phyloP scores from a whole-genome alignment of 1,284 basidiomycete species.

The Moniliella sp. region DNA sequence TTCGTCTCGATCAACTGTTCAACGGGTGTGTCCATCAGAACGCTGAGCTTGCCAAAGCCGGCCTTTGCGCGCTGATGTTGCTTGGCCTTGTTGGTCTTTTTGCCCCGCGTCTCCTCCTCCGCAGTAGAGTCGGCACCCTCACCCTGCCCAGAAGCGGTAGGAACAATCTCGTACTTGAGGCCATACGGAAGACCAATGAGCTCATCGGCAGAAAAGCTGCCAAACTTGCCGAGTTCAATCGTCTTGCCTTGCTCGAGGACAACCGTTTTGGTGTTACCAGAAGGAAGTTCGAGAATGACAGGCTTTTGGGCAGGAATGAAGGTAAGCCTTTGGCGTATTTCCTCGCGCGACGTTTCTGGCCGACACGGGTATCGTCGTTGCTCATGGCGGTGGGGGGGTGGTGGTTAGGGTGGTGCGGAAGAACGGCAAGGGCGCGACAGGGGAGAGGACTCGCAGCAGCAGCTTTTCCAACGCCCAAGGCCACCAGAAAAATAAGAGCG shows the following conservation, averaged over 20 bases:
- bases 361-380: not conserved
- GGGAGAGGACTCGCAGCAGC: not conserved
- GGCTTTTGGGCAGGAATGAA: constrained; percentile 11
- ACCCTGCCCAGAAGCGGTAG: too few relatives aligned
- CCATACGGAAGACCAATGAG: constrained; percentile 30
- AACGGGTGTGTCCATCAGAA: constrained; percentile 9
- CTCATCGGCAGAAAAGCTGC: constrained; percentile 23
- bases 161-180: constrained; percentile 22
- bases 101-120: not conserved
- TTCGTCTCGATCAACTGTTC: constrained; percentile 18
- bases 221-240: constrained; percentile 31
- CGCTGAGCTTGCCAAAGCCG: not conserved
- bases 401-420: not conserved
- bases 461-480: not conserved
- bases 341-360: constrained; percentile 1
- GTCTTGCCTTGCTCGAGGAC: constrained; percentile 14
- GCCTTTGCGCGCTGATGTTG: not conserved
- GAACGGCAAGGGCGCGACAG: not conserved
- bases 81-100: constrained; percentile 1
- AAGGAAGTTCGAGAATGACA: constrained; percentile 19
- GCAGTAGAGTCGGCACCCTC: not conserved
- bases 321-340: constrained; percentile 4
- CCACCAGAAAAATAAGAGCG: too few relatives aligned
- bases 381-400: too few relatives aligned
- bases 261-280: constrained; percentile 19